phyloP scores from a whole-genome alignment of 257 asterid species.

The Fraxinus cuspidata region DNA sequence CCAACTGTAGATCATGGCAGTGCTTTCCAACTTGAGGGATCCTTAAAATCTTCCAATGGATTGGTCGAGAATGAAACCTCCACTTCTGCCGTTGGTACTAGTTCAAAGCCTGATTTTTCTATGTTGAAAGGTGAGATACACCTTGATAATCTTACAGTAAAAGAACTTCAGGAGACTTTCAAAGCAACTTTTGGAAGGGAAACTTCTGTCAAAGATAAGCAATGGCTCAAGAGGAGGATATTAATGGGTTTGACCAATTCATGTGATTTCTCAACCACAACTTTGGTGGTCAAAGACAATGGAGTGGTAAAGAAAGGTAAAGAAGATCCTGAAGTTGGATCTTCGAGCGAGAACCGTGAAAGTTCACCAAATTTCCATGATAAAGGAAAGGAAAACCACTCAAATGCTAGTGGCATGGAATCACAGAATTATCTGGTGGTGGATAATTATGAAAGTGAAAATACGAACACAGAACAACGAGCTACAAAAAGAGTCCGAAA shows the following conservation, averaged over 20 bases:
- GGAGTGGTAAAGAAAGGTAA: slow-evolving; percentile 53
- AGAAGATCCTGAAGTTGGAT: slow-evolving; percentile 50
- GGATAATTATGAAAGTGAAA: slow-evolving; percentile 49
- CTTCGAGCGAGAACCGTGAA: slow-evolving; percentile 33
- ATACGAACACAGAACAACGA: slow-evolving; percentile 48
- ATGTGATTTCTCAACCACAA: slow-evolving; percentile 74
- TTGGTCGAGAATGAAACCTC: slow-evolving; percentile 40
- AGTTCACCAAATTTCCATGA: slow-evolving; percentile 34
- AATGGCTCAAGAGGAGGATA: slow-evolving; percentile 93
- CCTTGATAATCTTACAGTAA: slow-evolving; percentile 73
- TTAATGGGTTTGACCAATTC: slow-evolving; percentile 91
- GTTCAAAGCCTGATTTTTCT: slow-evolving; percentile 74
- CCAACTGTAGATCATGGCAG: slow-evolving; percentile 32
- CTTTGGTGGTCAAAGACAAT: slow-evolving; percentile 59
- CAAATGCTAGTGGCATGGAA: slow-evolving; percentile 34
- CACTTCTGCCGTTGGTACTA: slow-evolving; percentile 39
- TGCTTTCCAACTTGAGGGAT: slow-evolving; percentile 33
- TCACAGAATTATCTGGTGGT: slow-evolving; percentile 32
- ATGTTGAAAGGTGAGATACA: slow-evolving; percentile 77
- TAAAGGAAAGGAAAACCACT: slow-evolving; percentile 34
- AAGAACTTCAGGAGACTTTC: slow-evolving; percentile 90
- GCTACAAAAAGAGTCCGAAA: slow-evolving; percentile 78
- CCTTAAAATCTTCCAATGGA: slow-evolving; percentile 41
- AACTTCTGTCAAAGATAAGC: slow-evolving; percentile 92
- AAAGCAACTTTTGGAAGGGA: slow-evolving; percentile 93